Evolutionary conservation across 148 eudicot species (phyloP), one percentile per base, ranked within the genome.

Genomic region (Cornus controversa): DNA sequence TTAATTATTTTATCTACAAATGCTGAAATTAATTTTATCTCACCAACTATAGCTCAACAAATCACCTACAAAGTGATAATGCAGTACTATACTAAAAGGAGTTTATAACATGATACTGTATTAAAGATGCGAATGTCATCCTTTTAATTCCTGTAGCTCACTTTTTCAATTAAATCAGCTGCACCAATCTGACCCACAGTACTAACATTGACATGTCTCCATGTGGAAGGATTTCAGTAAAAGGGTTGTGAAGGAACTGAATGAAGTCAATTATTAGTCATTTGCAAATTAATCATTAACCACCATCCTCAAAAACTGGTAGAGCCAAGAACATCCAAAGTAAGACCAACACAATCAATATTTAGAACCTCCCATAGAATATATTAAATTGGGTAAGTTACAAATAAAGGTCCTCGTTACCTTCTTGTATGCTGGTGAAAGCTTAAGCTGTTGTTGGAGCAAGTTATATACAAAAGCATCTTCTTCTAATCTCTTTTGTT

Each of bases 371-470:
- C 31, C 50, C 5, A 54, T 28, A 8, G 36, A 69, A 58, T 31
- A 18, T 29, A 67, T 76, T 34, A 24, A 31, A 68, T 31, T 10
- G 24, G 23, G 14, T 76, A 31, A 29, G 45, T 68, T 16, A 29
- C 11, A 67, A 76, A 45, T 22, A 25, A 54, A 54, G 62, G 62
- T 54, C 62, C 2, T 4, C 15, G 20, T 40, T 87, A 91, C 96
- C 92, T 90, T 90, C 82, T 92, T 84, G 80, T 90, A 92, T 36
- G 91, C 92, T 2, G 93, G 93, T 45, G 96, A 92, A 78, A 87
- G 89, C 83, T 90, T 92, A 70, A 90, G 88, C 81, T 92, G 93
- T 75, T 90, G 88, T 72, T 92, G 92, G 69, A 91, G 92, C 93
- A 91, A 92, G 81, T 90, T 92, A 84, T 88, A 92, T 71, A 90